Evolutionary conservation across 2,329 filamentous ascomycete species (phyloP), one percentile per base, ranked within the genome.

Genomic region (Sporothrix luriei): DNA sequence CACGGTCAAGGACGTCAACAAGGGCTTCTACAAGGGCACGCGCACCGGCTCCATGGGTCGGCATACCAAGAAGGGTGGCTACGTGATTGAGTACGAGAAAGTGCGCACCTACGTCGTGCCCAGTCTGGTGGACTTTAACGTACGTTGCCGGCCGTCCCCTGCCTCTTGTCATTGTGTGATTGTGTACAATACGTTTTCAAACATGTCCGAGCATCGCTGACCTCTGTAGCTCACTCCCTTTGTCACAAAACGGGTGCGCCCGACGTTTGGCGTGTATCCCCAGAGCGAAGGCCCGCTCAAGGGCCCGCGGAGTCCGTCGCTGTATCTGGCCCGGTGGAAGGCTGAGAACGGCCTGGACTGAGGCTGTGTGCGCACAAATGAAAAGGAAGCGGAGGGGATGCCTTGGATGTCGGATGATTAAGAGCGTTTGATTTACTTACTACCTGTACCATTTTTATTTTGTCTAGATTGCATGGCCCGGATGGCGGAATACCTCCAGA

Each of bases 11-110:
- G 90, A 95, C 80, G 90, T 94, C 78, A 91, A 91, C 79, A 92
- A 93, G 78, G 94, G 94, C 75, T 99, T 90, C 87, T 99, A 99
- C 88, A 98, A 98, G 85, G 95, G 95, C 78, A 97, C 91, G 76
- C 86, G 94, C 61, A 90, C 93, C 0, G 95, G 95, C 1, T 88
- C 91, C 54, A 93, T 96, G 88, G 95, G 95, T 79, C 82, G 84
- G 16, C 92, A 96, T 81, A 94, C 91, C 68, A 91, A 91, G 78
- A 87, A 88, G 78, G 95, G 94, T 79, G 90, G 90, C 66, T 99
- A 95, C 80, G 79, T 88, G 61, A 89, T 98, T 74, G 91, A 98
- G 74, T 97, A 87, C 85, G 81, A 84, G 69, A 97, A 96, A 82
- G 92, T 98, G 77, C 90, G 94, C 80, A 97, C 94, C 68, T 99